phyloP scores from a whole-genome alignment of 768 basidiomycete species.

The Phlebiopsis flavidoalba region DNA sequence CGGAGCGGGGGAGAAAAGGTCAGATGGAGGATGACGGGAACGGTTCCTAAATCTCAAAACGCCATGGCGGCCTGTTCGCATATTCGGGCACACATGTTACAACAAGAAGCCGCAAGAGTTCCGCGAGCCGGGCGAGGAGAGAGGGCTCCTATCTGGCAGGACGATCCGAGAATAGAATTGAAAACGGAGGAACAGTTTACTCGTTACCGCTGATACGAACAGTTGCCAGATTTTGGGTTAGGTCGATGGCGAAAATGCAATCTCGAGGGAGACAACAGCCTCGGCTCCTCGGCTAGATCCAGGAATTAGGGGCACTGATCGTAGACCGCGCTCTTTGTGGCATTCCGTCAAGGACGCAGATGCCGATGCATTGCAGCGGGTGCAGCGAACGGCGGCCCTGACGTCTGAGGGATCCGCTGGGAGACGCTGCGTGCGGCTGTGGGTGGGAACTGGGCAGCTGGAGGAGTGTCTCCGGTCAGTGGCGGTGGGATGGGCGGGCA shows the following conservation, averaged over 20 bases:
- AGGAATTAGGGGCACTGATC: constrained; percentile 11
- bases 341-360: too few species aligned
- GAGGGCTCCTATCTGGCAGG: not conserved
- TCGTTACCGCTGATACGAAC: not conserved
- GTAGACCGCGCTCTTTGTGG: not conserved
- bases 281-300: constrained; percentile 14
- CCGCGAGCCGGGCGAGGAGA: constrained; percentile 7
- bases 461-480: not conserved
- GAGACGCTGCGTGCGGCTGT: not conserved
- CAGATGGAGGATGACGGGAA: constrained; percentile 6
- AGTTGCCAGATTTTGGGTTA: not conserved
- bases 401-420: not conserved
- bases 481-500: not conserved
- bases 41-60: constrained; percentile 4
- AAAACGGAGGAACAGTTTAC: constrained; percentile 8
- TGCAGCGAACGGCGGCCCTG: too few species aligned
- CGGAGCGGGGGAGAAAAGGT: constrained; percentile 1
- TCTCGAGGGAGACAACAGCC: constrained; percentile 2
- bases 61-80: constrained; percentile 3
- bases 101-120: constrained; percentile 11
- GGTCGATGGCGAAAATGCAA: constrained; percentile 5
- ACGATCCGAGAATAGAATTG: constrained; percentile 1
- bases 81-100: constrained; percentile 10
- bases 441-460: not conserved
- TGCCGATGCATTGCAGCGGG: too few species aligned